Evolutionary conservation across 2,329 filamentous ascomycete species (phyloP).

Genomic region (Fusarium sp.): DNA sequence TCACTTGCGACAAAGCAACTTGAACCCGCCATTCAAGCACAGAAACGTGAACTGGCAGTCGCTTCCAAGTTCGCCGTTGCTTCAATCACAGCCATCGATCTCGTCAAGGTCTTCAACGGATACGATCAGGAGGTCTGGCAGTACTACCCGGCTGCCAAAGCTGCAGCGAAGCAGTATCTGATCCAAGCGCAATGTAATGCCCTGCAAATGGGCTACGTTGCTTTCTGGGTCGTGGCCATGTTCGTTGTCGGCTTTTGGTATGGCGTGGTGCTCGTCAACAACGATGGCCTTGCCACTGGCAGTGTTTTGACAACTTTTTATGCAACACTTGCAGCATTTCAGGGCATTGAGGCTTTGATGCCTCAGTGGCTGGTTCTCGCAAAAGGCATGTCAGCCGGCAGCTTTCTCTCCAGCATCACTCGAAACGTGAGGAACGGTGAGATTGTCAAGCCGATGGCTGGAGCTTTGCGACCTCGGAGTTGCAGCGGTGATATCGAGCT

Average conservation of each 20-base stretch:
- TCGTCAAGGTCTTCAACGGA: conserved; percentile 87
- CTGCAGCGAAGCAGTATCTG: conserved; percentile 71
- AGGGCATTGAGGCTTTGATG: conserved; percentile 77
- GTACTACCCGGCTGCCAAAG: conserved; percentile 67
- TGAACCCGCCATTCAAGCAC: conserved; percentile 72
- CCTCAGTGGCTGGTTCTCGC: conserved; percentile 81
- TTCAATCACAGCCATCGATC: conserved; percentile 78
- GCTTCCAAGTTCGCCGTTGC: conserved; percentile 78
- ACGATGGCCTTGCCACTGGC: conserved; percentile 67
- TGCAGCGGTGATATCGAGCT: conserved; percentile 71
- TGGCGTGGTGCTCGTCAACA: conserved; percentile 74
- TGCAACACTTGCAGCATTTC: conserved; percentile 78
- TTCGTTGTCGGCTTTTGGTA: conserved; percentile 95
- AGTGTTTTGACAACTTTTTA: conserved; percentile 87
- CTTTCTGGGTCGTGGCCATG: conserved; percentile 78
- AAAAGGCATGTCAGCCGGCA: conserved; percentile 80
- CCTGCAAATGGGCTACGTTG: conserved; percentile 76
- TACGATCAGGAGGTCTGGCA: conserved; percentile 73
- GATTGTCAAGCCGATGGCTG: background rate
- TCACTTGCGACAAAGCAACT: conserved; percentile 68
- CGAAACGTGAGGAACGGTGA: conserved; percentile 31
- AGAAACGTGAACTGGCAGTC: conserved; percentile 72
- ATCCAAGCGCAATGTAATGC: conserved; percentile 75
- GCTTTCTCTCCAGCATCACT: conserved; percentile 64
- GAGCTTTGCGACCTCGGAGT: conserved; percentile 44